Evolutionary conservation across 148 eudicot species (phyloP).

Genomic region (Rhododendron ferrugineum): DNA sequence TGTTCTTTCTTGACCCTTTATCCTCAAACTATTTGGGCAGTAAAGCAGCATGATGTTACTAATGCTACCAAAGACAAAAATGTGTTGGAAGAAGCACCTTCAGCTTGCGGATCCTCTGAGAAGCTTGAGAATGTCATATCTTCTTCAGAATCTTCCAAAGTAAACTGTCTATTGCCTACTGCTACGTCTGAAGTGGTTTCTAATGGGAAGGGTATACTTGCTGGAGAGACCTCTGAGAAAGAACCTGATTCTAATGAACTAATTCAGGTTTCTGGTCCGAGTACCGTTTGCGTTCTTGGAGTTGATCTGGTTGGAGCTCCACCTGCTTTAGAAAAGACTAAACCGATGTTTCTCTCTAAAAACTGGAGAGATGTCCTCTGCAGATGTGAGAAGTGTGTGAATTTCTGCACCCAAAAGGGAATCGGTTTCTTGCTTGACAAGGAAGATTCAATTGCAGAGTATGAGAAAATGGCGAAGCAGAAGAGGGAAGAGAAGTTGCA

Average conservation of each 20-base stretch:
- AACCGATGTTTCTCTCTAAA: constrained; percentile 60
- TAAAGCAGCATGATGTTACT: constrained; percentile 29
- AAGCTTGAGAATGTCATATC: constrained; percentile 22
- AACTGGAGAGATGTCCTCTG: constrained; percentile 83
- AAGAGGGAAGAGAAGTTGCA: constrained; percentile 82
- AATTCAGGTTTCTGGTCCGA: constrained; percentile 35
- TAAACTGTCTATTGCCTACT: neutral
- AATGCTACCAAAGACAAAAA: constrained; percentile 53
- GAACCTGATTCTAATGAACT: constrained; percentile 18
- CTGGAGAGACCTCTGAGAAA: constrained; percentile 24
- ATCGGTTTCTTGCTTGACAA: constrained; percentile 65
- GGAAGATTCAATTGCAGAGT: constrained; percentile 86
- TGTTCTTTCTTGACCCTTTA: constrained; percentile 73
- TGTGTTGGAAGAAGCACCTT: constrained; percentile 32
- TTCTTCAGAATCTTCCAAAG: constrained; percentile 18
- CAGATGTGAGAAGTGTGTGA: constrained; percentile 56
- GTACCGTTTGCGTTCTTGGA: constrained; percentile 46
- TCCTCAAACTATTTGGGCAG: constrained; percentile 52
- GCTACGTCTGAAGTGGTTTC: constrained; percentile 21
- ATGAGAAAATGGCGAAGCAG: constrained; percentile 77
- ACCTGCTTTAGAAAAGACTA: constrained; percentile 30
- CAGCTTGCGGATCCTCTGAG: constrained; percentile 28
- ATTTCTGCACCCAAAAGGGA: constrained; percentile 48
- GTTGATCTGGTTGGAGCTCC: constrained; percentile 41
- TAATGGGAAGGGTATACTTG: constrained; percentile 22